A percentile compares a stretch with the other conserved stretches of the same genome.
Conservation (phyloP, 140 eudicot species). For the Oenanthe javanica region DNA sequence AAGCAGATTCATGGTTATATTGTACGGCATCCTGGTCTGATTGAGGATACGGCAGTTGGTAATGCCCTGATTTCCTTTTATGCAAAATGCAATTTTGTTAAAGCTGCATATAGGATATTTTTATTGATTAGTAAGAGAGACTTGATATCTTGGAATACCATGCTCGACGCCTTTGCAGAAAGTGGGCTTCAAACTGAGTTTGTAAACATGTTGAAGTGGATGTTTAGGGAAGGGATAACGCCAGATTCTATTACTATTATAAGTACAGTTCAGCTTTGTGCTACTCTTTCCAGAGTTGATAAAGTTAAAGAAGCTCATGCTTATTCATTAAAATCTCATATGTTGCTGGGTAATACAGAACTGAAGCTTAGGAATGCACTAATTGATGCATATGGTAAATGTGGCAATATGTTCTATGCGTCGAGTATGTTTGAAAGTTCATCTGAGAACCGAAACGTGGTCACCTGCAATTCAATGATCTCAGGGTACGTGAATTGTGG, state of each 20-base stretch:
- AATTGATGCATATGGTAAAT: conserved; percentile 72
- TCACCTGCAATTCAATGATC: conserved; percentile 60
- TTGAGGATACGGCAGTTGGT: conserved; percentile 41
- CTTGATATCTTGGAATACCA: conserved; percentile 79
- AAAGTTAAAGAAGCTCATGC: conserved; percentile 73
- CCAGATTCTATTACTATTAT: conserved; percentile 69
- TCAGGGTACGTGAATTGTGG: conserved; percentile 52
- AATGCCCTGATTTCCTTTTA: conserved; percentile 65
- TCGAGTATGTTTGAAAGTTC: conserved; percentile 40
- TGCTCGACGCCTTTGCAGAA: conserved; percentile 55
- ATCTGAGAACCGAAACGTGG: conserved; percentile 35
- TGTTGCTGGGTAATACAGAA: conserved; percentile 25
- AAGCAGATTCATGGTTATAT: conserved; percentile 74
- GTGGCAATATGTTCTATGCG: conserved; percentile 55
- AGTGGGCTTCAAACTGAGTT: conserved; percentile 31
- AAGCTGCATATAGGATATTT: conserved; percentile 44
- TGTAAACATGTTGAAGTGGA: conserved; percentile 25
- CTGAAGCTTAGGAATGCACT: conserved; percentile 58
- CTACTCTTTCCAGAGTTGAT: conserved; percentile 18
- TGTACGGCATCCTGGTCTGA: conserved; percentile 31
- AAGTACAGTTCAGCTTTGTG: conserved; percentile 45
- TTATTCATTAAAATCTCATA: conserved; percentile 40
- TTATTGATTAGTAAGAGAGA: conserved; percentile 39
- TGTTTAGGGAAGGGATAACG: conserved; percentile 48
- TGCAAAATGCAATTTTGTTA: conserved; percentile 47